phyloP scores from a whole-genome alignment of 1,139 yeast genomes.

The Candida mesenterica region DNA sequence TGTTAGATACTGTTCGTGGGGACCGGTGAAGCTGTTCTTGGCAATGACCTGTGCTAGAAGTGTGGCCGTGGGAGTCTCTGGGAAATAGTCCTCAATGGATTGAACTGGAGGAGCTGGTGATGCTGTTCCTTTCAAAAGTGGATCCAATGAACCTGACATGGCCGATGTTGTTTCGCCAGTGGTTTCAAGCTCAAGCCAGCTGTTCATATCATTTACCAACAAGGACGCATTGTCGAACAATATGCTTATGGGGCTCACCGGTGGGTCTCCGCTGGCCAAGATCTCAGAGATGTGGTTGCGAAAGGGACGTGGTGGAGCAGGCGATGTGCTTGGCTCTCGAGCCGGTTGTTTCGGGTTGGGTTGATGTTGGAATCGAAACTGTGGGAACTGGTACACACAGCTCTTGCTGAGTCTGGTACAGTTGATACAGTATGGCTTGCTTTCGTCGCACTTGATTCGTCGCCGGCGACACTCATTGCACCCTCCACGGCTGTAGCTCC shows the following conservation, averaged over 20 bases:
- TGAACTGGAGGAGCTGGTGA: conserved; percentile 1
- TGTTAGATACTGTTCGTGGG: conserved; percentile 33
- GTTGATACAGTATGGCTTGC: conserved; percentile 29
- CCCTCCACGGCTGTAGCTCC: conserved; percentile 59
- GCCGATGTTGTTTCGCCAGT: neutral
- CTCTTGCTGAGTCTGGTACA: conserved; percentile 49
- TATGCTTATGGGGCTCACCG: conserved; percentile 14
- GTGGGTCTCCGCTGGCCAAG: conserved; percentile 16
- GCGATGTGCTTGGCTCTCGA: too few species aligned
- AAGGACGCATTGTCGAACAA: conserved; percentile 51
- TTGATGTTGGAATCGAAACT: neutral
- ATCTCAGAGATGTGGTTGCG: conserved; percentile 32
- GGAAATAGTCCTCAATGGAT: conserved; percentile 3
- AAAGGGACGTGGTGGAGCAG: conserved; percentile 14
- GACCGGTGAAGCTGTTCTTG: conserved; percentile 25
- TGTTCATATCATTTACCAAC: conserved; percentile 51
- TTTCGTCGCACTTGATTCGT: conserved; percentile 47
- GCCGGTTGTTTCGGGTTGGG: neutral
- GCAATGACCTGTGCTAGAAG: conserved; percentile 25
- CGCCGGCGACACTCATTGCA: conserved; percentile 64
- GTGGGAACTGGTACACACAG: conserved; percentile 41
- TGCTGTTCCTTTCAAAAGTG: too few species aligned
- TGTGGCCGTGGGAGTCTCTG: conserved; percentile 17
- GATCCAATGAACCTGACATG: too few species aligned
- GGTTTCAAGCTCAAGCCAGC: conserved; percentile 29